phyloP scores from a whole-genome alignment of 176 grass and related monocot genomes.

The Ampelocalamus luodianensis region DNA sequence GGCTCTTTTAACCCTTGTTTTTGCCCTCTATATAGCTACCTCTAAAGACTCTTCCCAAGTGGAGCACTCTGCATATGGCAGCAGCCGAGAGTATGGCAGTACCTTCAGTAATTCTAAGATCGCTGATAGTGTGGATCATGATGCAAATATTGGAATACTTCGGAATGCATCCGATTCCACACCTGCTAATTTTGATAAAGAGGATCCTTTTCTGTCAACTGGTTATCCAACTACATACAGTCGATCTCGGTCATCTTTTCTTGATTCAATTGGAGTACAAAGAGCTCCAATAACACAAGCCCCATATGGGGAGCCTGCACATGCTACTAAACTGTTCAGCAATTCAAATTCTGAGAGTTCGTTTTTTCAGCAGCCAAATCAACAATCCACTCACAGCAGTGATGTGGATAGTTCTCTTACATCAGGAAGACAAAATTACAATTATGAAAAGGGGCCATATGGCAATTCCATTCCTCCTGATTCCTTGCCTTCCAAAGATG shows the following conservation, averaged over 20 bases:
- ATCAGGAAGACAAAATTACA: slow-evolving; percentile 49
- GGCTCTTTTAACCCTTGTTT: slow-evolving; percentile 26
- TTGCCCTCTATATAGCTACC: slow-evolving; percentile 27
- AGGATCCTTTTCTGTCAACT: slow-evolving; percentile 55
- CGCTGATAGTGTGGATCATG: slow-evolving; percentile 45
- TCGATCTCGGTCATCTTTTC: slow-evolving; percentile 77
- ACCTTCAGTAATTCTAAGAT: slow-evolving; percentile 40
- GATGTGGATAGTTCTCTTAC: slow-evolving; percentile 45
- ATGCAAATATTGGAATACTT: slow-evolving; percentile 43
- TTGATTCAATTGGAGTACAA: slow-evolving; percentile 86
- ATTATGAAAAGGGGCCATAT: slow-evolving; percentile 51
- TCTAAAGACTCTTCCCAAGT: slow-evolving; percentile 50
- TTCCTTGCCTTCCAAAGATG: slow-evolving; percentile 56
- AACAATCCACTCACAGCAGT: slow-evolving; percentile 42
- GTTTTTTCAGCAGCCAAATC: slow-evolving; percentile 49
- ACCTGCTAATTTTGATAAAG: slow-evolving; percentile 55
- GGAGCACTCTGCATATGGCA: slow-evolving; percentile 42
- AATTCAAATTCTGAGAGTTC: slow-evolving; percentile 53
- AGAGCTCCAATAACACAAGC: slow-evolving; percentile 52
- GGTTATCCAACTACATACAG: slow-evolving; percentile 61
- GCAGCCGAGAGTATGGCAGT: slow-evolving; percentile 39
- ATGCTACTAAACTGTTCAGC: slow-evolving; percentile 43
- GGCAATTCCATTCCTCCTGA: slow-evolving; percentile 42
- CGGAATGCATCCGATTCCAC: slow-evolving; percentile 42
- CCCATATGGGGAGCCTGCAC: slow-evolving; percentile 45